Conservation (phyloP, 2,329 filamentous ascomycete species). For the Hypoxylon rubiginosum region DNA sequence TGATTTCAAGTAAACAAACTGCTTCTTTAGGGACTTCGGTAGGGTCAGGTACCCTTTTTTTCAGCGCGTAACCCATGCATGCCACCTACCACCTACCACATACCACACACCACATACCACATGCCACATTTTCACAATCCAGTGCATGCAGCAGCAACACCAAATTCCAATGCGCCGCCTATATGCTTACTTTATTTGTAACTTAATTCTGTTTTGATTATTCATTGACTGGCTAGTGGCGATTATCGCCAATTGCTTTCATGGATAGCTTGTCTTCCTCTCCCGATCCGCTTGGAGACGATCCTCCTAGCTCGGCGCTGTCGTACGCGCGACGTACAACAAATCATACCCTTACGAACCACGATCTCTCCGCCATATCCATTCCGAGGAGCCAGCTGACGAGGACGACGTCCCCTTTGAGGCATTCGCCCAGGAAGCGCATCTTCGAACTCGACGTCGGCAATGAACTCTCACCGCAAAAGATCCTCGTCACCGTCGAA, state of each 20-base stretch:
- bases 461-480: conserved; percentile 63
- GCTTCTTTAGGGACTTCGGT: conserved; percentile 43
- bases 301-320: conserved; percentile 46
- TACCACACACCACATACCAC: no score
- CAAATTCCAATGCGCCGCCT: conserved; percentile 29
- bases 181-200: conserved; percentile 21
- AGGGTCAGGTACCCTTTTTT: conserved; percentile 20
- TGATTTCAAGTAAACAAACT: conserved; percentile 51
- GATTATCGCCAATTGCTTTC: conserved; percentile 43
- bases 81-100: no score
- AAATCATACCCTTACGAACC: conserved; percentile 35
- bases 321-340: conserved; percentile 46
- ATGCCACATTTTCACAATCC: conserved; percentile 22
- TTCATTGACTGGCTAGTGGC: conserved; percentile 19
- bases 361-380: conserved; percentile 56
- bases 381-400: conserved; percentile 60
- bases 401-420: conserved; percentile 54
- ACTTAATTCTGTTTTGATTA: conserved; percentile 9
- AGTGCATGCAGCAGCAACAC: conserved; percentile 14
- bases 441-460: conserved; percentile 70
- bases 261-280: conserved; percentile 52
- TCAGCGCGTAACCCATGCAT: conserved; percentile 34
- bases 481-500: conserved; percentile 68
- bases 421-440: conserved; percentile 66
- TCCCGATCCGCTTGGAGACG: conserved; percentile 53